A percentile compares a stretch with the other conserved stretches of the same genome.
Conservation (phyloP, 2,329 filamentous ascomycete species). For the Ophiostoma pallidulum region DNA sequence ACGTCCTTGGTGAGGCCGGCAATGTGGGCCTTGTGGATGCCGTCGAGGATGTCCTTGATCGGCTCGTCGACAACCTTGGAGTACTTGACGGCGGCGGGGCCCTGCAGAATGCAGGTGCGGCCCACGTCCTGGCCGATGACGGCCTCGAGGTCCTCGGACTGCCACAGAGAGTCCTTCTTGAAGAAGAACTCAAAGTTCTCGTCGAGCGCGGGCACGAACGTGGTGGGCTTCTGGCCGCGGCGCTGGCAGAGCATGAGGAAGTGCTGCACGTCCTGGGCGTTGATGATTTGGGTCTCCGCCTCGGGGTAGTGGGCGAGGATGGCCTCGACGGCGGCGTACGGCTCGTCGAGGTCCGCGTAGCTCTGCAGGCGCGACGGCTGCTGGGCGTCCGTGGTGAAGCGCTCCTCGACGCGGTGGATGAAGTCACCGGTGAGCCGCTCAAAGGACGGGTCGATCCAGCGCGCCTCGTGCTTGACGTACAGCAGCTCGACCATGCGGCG, state of each 20-base stretch:
- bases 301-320: slow-evolving; percentile 80
- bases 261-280: slow-evolving; percentile 95
- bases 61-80: slow-evolving; percentile 87
- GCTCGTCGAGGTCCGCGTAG: slow-evolving; percentile 78
- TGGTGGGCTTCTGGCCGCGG: slow-evolving; percentile 88
- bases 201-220: slow-evolving; percentile 90
- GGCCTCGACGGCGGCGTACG: slow-evolving; percentile 66
- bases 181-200: slow-evolving; percentile 99
- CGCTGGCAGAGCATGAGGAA: slow-evolving; percentile 90
- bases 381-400: slow-evolving; percentile 66
- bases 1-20: slow-evolving; percentile 66
- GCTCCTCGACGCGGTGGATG: slow-evolving; percentile 92
- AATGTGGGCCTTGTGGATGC: slow-evolving; percentile 84
- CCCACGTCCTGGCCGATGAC: slow-evolving; percentile 95
- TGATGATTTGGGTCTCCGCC: slow-evolving; percentile 84
- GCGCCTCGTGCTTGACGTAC: slow-evolving; percentile 80
- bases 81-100: slow-evolving; percentile 84
- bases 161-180: slow-evolving; percentile 99
- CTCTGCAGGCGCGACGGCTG: slow-evolving; percentile 79
- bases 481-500: slow-evolving; percentile 81
- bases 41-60: slow-evolving; percentile 86
- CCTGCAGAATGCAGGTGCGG: slow-evolving; percentile 91
- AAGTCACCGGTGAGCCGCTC: slow-evolving; percentile 83
- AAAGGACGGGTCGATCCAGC: slow-evolving; percentile 86
- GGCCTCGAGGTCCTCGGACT: slow-evolving; percentile 93